phyloP scores from a whole-genome alignment of 2,329 filamentous ascomycete genomes.

The Microdochium trichocladiopsis region DNA sequence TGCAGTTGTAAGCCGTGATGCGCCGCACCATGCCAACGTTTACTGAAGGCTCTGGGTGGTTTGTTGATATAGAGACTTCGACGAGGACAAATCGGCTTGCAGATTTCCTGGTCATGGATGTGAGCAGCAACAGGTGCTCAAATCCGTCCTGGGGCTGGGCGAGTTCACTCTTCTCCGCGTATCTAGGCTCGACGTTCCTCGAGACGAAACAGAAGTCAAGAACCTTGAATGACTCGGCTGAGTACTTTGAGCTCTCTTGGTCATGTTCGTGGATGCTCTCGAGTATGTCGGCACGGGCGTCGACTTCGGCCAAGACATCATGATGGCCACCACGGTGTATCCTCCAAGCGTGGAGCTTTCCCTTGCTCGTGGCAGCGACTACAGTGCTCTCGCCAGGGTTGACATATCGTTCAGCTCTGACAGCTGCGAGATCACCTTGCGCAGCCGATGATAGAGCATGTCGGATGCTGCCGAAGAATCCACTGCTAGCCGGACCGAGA shows the following conservation, averaged over 20 bases:
- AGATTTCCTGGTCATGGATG: conserved; percentile 45
- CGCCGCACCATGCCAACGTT: conserved; percentile 61
- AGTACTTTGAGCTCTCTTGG: conserved; percentile 37
- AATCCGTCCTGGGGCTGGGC: conserved; percentile 45
- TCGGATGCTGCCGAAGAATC: conserved; percentile 76
- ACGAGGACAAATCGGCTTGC: conserved; percentile 64
- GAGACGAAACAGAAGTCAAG: conserved; percentile 72
- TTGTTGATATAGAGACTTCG: conserved; percentile 57
- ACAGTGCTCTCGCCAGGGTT: conserved; percentile 80
- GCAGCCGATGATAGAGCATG: conserved; percentile 65
- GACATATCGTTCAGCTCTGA: conserved; percentile 64
- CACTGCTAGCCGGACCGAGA: conserved; percentile 47
- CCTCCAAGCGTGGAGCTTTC: conserved; percentile 78
- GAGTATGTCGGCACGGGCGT: conserved; percentile 59
- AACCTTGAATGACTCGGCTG: conserved; percentile 59
- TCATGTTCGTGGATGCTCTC: conserved; percentile 51
- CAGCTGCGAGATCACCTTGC: conserved; percentile 72
- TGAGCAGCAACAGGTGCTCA: conserved; percentile 56
- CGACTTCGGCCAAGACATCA: conserved; percentile 63
- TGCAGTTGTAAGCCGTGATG: conserved; percentile 56
- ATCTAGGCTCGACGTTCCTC: conserved; percentile 41
- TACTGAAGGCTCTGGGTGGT: conserved; percentile 24
- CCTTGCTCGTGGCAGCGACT: conserved; percentile 70
- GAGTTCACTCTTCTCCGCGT: conserved; percentile 41
- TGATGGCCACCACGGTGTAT: conserved; percentile 83